Percentiles rank a stretch among this genome's conserved stretches.
These are phyloP conservation scores for Schizosaccharomyces octosporus DNA, from an alignment of 805 yeast genomes.

Conservation along the genomic window DNA sequence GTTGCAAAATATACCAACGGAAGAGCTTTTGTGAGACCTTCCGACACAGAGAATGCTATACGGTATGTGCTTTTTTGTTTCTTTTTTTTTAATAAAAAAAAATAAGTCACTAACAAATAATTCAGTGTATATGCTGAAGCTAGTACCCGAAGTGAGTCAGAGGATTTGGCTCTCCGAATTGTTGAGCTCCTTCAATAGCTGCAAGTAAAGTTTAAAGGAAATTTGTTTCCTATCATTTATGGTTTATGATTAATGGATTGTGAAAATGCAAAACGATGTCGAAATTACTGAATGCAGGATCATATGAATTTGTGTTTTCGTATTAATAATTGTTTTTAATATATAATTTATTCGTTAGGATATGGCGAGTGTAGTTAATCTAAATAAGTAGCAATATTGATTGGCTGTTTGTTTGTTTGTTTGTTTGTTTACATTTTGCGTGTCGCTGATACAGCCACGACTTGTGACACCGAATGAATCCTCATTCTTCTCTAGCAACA, in stretches of 20 bases:
- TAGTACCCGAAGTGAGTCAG: constrained; percentile 23
- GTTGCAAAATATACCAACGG: constrained; percentile 35
- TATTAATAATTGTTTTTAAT: no score
- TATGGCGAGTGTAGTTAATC: no score
- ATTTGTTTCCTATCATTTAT: neutral
- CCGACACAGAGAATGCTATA: constrained; percentile 95
- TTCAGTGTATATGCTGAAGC: constrained; percentile 66
- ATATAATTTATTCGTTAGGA: no score
- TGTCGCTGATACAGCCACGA: no score
- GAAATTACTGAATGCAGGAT: no score
- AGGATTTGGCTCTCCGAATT: constrained; percentile 18
- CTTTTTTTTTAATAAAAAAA: no score
- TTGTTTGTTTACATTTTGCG: no score
- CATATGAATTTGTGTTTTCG: no score
- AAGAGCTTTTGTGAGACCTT: constrained; percentile 83
- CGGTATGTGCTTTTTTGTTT: constrained; percentile 15
- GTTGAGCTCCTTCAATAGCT: constrained; percentile 3
- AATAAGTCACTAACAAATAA: neutral
- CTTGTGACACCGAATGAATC: no score
- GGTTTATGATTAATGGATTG: neutral
- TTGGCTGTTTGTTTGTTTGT: no score
- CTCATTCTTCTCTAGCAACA: no score
- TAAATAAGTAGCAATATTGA: no score
- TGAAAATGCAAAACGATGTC: neutral
- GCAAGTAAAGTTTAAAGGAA: neutral